Evolutionary conservation across 768 basidiomycete genomes (phyloP).

Genomic region (Rubroboletus satanas): DNA sequence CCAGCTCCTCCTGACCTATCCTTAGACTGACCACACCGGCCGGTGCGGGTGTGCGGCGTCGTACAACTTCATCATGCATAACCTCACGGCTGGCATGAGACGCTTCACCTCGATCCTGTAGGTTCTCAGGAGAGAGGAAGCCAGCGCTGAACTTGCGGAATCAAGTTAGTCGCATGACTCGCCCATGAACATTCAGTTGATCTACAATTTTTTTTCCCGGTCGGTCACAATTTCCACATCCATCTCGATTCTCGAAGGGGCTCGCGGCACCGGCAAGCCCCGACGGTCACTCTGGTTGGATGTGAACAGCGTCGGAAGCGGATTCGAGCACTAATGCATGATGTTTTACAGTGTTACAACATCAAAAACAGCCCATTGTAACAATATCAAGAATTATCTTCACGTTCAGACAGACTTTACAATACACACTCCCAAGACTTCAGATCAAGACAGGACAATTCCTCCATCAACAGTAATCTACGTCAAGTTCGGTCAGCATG

Average conservation of each 20-base stretch:
- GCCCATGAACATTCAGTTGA: too few species aligned
- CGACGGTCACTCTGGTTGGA: not conserved
- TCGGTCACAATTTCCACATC: too few species aligned
- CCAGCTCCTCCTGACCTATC: too few species aligned
- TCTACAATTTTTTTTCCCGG: too few species aligned
- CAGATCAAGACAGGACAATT: not conserved
- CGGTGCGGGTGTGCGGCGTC: too few species aligned
- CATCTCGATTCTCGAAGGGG: too few species aligned
- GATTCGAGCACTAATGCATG: not conserved
- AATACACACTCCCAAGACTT: not conserved
- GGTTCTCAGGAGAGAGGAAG: not conserved
- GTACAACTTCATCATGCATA: not conserved
- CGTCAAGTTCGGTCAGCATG: not conserved
- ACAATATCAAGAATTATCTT: not conserved
- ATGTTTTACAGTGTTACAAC: not conserved
- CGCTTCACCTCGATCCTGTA: not conserved
- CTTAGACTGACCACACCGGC: too few species aligned
- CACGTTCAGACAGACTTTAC: not conserved
- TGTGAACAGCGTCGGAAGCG: not conserved
- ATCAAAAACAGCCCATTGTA: not conserved
- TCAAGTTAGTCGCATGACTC: too few species aligned
- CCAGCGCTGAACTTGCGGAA: not conserved
- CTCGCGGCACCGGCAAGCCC: too few species aligned
- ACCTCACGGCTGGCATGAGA: not conserved
- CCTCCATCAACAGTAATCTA: slow-evolving; percentile 11